Base-by-base conservation (phyloP, 345 rosid genomes). In the Iberis pinnata region DNA sequence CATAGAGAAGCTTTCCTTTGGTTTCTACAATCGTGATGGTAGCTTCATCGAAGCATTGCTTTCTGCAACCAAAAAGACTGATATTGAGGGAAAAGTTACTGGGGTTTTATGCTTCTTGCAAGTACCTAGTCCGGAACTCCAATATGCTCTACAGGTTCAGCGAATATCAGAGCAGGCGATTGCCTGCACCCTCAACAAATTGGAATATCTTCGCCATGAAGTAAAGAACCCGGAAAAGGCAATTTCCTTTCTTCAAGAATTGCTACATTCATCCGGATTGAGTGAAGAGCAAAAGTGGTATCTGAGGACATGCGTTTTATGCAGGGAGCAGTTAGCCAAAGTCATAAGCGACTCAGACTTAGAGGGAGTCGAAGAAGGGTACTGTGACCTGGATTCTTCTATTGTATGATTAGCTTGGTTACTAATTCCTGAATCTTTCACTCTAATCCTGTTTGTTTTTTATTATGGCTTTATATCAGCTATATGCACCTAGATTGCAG, bases 351-450 rank as follows among this genome's bases (percentile, higher is more conserved):
- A 84, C 66, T 74, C 76, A 35, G 83, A 88, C 72, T 60, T 84
- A 29, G 74, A 77, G 45, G 82, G 81, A 46, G 78, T 88, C 36
- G 89, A 84, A 58, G 88, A 84, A 58, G 65, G 94, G 96, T 88
- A 81, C 25, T 49, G 43, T n/a, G 18, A 26, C 31, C 35, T 27
- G 1, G 11, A 43, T 51, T 66, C 33, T 44, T 49, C 18, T 43
- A 10, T 43, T 39, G 43, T 46, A 24, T 46, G 12, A 10, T 55
- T 48, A 27, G 18, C 49, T 57, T 53, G 9, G 14, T 16, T 43
- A 18, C 44, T 10, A 48, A n/a, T 26, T 50, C 26, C 37, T 5
- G 0, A 44, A 35, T 58, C 19, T 20, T 26, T 8, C 5, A 12
- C 58, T 43, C 33, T 58, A 65, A 65, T 36, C 19, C 0, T 15